Evolutionary conservation across 2,329 filamentous ascomycete genomes (phyloP), one percentile per base, ranked within the genome.

Genomic region (Xylariaceae sp.): DNA sequence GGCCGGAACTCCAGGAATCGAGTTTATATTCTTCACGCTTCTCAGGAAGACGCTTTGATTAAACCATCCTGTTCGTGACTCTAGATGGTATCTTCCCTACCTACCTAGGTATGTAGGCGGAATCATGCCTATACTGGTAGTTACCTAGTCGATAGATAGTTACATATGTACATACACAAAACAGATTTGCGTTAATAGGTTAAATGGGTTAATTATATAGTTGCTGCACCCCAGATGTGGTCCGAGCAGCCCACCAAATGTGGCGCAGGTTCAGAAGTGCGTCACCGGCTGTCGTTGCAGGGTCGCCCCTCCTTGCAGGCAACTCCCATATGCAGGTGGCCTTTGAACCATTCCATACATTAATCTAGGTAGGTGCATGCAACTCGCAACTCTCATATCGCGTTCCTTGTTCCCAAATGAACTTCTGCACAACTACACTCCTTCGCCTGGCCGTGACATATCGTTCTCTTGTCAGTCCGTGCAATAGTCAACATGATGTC

Each of bases 401-500:
- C 6, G 28, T 31, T 12, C 7, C 28, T 31, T 12, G 12, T 31
- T 12, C 28, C 12, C 28, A 31, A 31, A 31, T n/a, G n/a, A 45
- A 23, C 39, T 45, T 48, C 40, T 24, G 34, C 36, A 23, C 12
- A 26, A 39, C 47, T 53, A 29, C 28, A 24, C 24, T 28, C 48
- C 43, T 36, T 37, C 34, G 28, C 47, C 36, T 31, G 26, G 24
- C n/a, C 46, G 14, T 53, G n/a, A 31, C 57, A 52, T 53, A 60
- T 48, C 45, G 41, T 21, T 54, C 45, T 44, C 36, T 21, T n/a
- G 34, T 26, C 46, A 26, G 45, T 41, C 31, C 47, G 36, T 36
- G 45, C 23, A 23, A 39, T 24, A 12, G 26, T 19, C 37, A 46
- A 43, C 61, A 67, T 53, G 28, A 73, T 73, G 71, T 71, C 70